These are phyloP conservation scores for Penicillium glabrum DNA, from an alignment of 2,329 filamentous ascomycete species.

Conservation along the genomic window DNA sequence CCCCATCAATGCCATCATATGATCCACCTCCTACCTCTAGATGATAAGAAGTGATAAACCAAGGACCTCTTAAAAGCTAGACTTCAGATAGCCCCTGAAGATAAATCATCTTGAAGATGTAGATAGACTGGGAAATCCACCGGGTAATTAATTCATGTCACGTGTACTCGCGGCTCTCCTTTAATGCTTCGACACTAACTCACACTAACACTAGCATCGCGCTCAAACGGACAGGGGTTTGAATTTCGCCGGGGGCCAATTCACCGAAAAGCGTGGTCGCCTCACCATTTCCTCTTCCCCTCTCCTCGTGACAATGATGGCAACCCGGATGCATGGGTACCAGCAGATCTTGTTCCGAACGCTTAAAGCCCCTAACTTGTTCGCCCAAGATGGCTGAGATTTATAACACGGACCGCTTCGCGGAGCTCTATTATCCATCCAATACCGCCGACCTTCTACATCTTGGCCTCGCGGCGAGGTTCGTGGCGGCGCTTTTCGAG, in stretches of 20 bases:
- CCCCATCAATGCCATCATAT: neutral
- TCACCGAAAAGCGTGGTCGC: constrained; percentile 3
- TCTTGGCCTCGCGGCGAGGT: constrained; percentile 18
- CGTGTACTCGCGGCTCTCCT: constrained; percentile 2
- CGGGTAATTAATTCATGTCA: neutral
- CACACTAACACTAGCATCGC: neutral
- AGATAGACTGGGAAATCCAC: neutral
- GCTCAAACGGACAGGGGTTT: neutral
- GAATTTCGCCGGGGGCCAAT: constrained; percentile 5
- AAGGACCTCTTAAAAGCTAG: neutral
- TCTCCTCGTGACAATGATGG: constrained; percentile 5
- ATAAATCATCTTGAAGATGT: neutral
- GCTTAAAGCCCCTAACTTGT: neutral
- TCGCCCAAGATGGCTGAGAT: constrained; percentile 19
- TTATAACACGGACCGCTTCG: constrained; percentile 22
- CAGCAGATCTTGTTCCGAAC: neutral
- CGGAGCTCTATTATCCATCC: constrained; percentile 21
- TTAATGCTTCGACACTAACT: neutral
- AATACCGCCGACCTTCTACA: constrained; percentile 21
- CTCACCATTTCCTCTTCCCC: neutral
- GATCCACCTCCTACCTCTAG: neutral
- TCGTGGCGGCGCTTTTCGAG: constrained; percentile 19
- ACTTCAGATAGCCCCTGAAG: neutral
- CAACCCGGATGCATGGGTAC: constrained; percentile 4
- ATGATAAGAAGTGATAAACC: neutral